Evolutionary conservation across 2,329 filamentous ascomycete genomes (phyloP), one percentile per base, ranked within the genome.

Genomic region (Ophiosphaerella korrae): DNA sequence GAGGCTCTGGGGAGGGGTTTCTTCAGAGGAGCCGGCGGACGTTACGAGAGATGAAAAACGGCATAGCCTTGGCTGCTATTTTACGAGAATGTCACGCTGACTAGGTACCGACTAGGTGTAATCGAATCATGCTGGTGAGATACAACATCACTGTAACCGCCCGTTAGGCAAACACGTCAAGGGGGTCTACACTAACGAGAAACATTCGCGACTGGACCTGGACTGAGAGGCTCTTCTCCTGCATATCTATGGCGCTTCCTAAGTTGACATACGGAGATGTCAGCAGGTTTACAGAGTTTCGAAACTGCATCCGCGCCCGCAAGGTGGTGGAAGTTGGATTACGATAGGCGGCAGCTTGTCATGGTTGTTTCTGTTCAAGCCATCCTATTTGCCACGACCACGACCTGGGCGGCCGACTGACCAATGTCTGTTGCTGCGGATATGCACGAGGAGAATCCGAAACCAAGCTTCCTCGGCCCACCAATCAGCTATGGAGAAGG

Each of bases 401-500:
- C 29, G 29, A 33, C 34, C 45, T 24, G 49, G 40, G n/a, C 32
- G 39, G 23, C 50, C 12, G 44, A 50, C 16, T 45, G 50, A 23
- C 36, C 24, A 50, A 46, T 46, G 42, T 41, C 4, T n/a, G 33
- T n/a, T n/a, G 37, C n/a, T 31, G 33, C 42, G 42, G 36, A 13
- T 16, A 34, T 46, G 44, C 40, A 16, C 2, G 40, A 12, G 42
- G 49, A 24, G 21, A n/a, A 43, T 50, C 39, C 54, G 54, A 53
- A 48, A 55, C 55, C n/a, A 53, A 53, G 49, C 46, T 43, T 45
- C 44, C 16, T 13, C 6, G 42, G 37, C 32, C 52, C 44, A 47
- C 44, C 53, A 52, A 52, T 58, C 52, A 55, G 32, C 47, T 43
- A 21, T 47, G 32, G 34, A 45, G 39, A 42, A 42, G 46, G 54